Conservation (phyloP, 306 rosid genomes). For the Sicyos edulis region DNA sequence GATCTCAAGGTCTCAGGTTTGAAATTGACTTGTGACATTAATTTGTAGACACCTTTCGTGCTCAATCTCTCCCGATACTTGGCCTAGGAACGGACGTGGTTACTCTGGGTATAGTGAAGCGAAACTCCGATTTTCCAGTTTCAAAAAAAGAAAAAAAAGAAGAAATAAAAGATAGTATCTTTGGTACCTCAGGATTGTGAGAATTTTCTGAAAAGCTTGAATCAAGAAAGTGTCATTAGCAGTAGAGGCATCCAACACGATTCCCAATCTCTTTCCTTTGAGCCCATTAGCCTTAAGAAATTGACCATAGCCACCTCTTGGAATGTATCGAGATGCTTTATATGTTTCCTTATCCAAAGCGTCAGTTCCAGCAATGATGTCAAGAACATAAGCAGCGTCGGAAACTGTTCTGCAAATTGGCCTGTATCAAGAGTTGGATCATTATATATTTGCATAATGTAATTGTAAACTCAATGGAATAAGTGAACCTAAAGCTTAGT, state of each 20-base stretch:
- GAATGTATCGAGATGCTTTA: slow-evolving; percentile 27
- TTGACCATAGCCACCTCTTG: slow-evolving; percentile 32
- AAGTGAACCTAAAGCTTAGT: background rate
- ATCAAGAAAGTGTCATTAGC: slow-evolving; percentile 1
- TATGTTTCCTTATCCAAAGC: slow-evolving; percentile 29
- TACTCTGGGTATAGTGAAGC: too few species aligned
- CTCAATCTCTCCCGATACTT: too few species aligned
- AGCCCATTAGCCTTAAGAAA: slow-evolving; percentile 29
- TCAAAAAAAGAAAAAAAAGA: too few species aligned
- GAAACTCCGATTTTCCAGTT: too few species aligned
- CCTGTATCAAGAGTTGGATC: slow-evolving; percentile 17
- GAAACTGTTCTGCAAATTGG: slow-evolving; percentile 39
- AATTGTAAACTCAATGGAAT: background rate
- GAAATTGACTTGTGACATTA: too few species aligned
- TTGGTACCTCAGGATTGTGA: slow-evolving; percentile 28
- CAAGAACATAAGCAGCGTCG: slow-evolving; percentile 45
- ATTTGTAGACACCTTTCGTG: too few species aligned
- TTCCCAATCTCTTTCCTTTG: slow-evolving; percentile 34
- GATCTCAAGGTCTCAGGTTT: too few species aligned
- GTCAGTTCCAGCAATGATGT: slow-evolving; percentile 38
- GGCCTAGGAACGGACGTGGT: too few species aligned
- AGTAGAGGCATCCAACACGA: slow-evolving; percentile 24
- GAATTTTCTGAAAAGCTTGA: slow-evolving; percentile 23
- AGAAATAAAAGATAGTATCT: background rate
- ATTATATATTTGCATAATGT: background rate